Base-by-base conservation (phyloP, 1,284 basidiomycete species). In the Cutaneotrichosporon sp. region DNA sequence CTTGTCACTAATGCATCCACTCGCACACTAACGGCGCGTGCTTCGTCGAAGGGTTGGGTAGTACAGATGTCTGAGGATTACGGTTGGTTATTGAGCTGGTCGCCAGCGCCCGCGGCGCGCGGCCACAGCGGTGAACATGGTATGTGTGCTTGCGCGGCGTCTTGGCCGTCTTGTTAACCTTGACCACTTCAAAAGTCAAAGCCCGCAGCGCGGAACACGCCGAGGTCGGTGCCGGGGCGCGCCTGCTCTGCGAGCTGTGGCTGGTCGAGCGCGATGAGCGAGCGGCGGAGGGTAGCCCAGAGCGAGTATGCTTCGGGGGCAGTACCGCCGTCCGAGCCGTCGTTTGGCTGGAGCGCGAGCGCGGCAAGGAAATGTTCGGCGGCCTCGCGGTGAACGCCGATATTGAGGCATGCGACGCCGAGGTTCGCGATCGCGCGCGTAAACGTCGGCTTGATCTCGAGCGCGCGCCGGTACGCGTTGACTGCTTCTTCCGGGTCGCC, bases 371-470 rank as follows among this genome's bases (percentile, higher is more conserved):
- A 87, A 74, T 99, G 96, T 66, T 99, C 96, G 3, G 90, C 90
- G 0, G 96, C 94, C 77, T 99, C 94, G 66, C 90, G 87, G 72
- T 91, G 83, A 8, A 93, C 91, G 17, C 92, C 92, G 46, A 98
- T 92, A 70, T 98, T 98, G 58, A 98, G 75, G 70, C 93, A 97
- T 18, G 92, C 91, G 21, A 97, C 93, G 35, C 91, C 92, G 34
- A 98, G 87, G 68, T 98, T 99, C 73, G 96, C 97, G 35, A 97
- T 92, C 7, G 94, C 96, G 12, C 96, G 83, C 0, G 96, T 97
- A 70, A 97, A 98, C 2, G 91, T 93, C 14, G 96, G 96, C 38
- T 93, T 84, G 45, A 97, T 78, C 66, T 86, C 86, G n/a, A 99
- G 78, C 0, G 96, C 96, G 70, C 92, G 85, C 58, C 89, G 82